Evolutionary conservation across 441 rosid genomes (phyloP).

Genomic region (Gossypium gossypioides): DNA sequence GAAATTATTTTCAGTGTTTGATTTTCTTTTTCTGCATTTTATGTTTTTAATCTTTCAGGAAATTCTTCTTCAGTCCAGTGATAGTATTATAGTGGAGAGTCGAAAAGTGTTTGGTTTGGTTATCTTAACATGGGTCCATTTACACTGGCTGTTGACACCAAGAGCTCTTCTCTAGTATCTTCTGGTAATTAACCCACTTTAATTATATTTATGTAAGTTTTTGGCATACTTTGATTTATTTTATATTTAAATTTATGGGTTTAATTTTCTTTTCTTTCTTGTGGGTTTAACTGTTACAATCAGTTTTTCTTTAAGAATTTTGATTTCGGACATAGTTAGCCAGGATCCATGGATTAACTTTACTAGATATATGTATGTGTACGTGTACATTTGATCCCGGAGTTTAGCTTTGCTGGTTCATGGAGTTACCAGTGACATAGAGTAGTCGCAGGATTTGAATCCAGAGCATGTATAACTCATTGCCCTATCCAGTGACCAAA

Average conservation of each 20-base stretch:
- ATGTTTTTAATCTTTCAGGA: not conserved
- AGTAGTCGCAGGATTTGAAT: too few relatives aligned
- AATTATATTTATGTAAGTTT: too few relatives aligned
- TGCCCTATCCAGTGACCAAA: too few relatives aligned
- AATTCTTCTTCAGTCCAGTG: slow-evolving; percentile 1
- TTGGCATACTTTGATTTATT: not conserved
- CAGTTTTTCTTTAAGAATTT: not conserved
- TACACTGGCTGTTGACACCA: slow-evolving; percentile 32
- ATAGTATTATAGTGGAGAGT: not conserved
- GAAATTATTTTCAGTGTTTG: not conserved
- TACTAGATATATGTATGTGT: too few relatives aligned
- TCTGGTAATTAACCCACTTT: slow-evolving; percentile 24
- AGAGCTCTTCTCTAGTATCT: slow-evolving; percentile 22
- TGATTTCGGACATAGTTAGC: not conserved
- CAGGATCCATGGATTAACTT: not conserved
- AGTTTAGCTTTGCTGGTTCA: too few relatives aligned
- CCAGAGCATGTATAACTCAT: too few relatives aligned
- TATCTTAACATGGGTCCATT: slow-evolving; percentile 31
- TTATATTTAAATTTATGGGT: not conserved
- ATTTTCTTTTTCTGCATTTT: not conserved
- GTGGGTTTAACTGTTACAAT: not conserved
- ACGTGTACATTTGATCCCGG: too few relatives aligned
- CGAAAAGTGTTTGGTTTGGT: slow-evolving; percentile 2
- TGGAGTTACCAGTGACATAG: too few relatives aligned
- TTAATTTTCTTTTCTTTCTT: not conserved